Evolutionary conservation across 108 stramenopile species (phyloP).

Genomic region (Cylindrotheca fusiformis): DNA sequence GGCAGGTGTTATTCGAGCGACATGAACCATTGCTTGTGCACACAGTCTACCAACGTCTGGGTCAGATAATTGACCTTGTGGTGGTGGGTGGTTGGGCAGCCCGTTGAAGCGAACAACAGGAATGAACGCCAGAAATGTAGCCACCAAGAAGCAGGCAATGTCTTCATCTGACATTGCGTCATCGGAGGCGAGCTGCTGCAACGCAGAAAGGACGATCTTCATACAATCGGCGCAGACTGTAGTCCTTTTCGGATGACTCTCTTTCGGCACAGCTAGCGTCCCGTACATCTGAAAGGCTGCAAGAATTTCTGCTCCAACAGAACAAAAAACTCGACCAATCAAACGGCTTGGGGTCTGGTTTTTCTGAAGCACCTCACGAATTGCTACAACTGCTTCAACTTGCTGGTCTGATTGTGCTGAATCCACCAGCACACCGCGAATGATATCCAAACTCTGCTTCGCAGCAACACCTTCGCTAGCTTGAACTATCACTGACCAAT

Average conservation of each 20-base stretch:
- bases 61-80: slow-evolving; percentile 35
- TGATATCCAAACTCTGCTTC: slow-evolving; percentile 45
- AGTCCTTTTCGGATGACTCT: slow-evolving; percentile 28
- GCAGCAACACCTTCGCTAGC: slow-evolving; percentile 51
- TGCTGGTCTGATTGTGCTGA: slow-evolving; percentile 26
- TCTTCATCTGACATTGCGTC: slow-evolving; percentile 32
- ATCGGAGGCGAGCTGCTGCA: slow-evolving; percentile 54
- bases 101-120: slow-evolving; percentile 73
- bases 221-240: slow-evolving; percentile 59
- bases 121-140: slow-evolving; percentile 56
- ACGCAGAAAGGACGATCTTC: slow-evolving; percentile 67
- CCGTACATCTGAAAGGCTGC: slow-evolving; percentile 59
- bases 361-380: slow-evolving; percentile 38
- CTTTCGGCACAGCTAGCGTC: slow-evolving; percentile 12
- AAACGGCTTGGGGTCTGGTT: slow-evolving; percentile 27
- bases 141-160: slow-evolving; percentile 46
- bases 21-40: slow-evolving; percentile 71
- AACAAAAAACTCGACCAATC: slow-evolving; percentile 35
- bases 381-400: slow-evolving; percentile 36
- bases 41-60: slow-evolving; percentile 69
- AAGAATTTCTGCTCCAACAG: slow-evolving; percentile 52
- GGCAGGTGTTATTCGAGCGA: slow-evolving; percentile 61
- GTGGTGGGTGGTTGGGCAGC: slow-evolving; percentile 67
- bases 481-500: slow-evolving; percentile 53
- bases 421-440: slow-evolving; percentile 23